Conservation (phyloP, 2,329 filamentous ascomycete species). For the Botrytis medusae region DNA sequence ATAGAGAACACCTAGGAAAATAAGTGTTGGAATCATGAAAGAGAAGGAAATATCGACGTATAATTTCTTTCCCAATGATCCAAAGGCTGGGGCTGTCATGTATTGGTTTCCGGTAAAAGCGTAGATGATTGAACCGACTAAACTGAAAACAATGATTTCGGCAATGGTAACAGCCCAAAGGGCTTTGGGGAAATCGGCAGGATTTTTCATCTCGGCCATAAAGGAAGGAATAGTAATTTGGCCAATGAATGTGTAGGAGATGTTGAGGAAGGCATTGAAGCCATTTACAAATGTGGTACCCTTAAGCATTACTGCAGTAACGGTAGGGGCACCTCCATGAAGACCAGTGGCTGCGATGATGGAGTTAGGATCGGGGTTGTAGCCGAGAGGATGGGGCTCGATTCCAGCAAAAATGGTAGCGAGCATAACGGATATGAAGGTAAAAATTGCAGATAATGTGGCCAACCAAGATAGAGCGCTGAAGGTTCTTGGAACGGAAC, state of each 20-base stretch:
- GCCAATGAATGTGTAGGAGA: slow-evolving; percentile 93
- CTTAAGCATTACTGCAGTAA: slow-evolving; percentile 63
- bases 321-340: slow-evolving; percentile 59
- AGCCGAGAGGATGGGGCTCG: slow-evolving; percentile 70
- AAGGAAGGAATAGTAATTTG: slow-evolving; percentile 93
- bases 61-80: slow-evolving; percentile 68
- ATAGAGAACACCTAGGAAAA: slow-evolving; percentile 89
- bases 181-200: slow-evolving; percentile 86
- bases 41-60: slow-evolving; percentile 90
- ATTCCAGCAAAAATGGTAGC: slow-evolving; percentile 80
- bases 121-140: slow-evolving; percentile 80
- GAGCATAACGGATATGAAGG: slow-evolving; percentile 83
- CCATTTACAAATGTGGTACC: slow-evolving; percentile 79
- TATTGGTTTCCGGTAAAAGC: slow-evolving; percentile 89
- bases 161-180: slow-evolving; percentile 88
- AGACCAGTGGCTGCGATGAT: slow-evolving; percentile 33
- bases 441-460: slow-evolving; percentile 79
- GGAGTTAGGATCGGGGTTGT: slow-evolving; percentile 50
- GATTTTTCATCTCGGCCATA: slow-evolving; percentile 87
- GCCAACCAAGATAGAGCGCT: slow-evolving; percentile 75
- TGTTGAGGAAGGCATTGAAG: slow-evolving; percentile 90
- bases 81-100: slow-evolving; percentile 84
- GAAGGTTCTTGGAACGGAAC: slow-evolving; percentile 84
- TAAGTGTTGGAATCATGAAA: slow-evolving; percentile 93
- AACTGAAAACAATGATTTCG: slow-evolving; percentile 80